Base-by-base conservation (phyloP, 78 protist genomes). In the Fonticula alba region DNA sequence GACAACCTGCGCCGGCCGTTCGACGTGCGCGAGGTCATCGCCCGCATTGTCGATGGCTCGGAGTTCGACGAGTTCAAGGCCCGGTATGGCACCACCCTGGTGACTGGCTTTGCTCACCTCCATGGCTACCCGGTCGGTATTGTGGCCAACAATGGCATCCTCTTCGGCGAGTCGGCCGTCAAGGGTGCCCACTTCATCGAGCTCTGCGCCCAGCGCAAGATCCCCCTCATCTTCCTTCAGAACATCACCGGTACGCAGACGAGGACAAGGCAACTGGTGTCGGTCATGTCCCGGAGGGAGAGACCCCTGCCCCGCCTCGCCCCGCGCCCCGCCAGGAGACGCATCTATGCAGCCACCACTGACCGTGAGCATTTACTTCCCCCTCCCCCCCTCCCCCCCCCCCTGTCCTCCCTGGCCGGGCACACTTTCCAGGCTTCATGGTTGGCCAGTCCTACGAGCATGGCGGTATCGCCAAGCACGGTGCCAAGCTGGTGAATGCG, bases 401-500 rank as follows among this genome's bases (percentile, higher is more conserved):
- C n/a, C n/a, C n/a, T n/a, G n/a, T n/a, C n/a, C n/a, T n/a, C n/a
- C n/a, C n/a, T n/a, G n/a, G n/a, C n/a, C n/a, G n/a, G n/a, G n/a
- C n/a, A n/a, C n/a, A n/a, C n/a, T n/a, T n/a, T n/a, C 26, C n/a
- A 15, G 79, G 97, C 33, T 92, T 92, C 75, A 92, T 92, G 97
- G 92, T 92, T 27, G 97, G 97, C 33, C 71, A 78, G 56, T 31
- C 75, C 33, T 75, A 78, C 60, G 91, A 89, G 69, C 26, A 58
- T 13, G 73, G 76, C 36, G 95, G 92, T 56, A 89, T 86, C 31
- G 95, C 95, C 32, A 86, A 86, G 81, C 72, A 88, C 65, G 97
- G 97, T 15, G 97, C 97, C 24, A 92, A 92, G 84, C 22, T 92
- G 78, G 97, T 92, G 29, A 92, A 69, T 51, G 97, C 97, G 7